Evolutionary conservation across 2,329 filamentous ascomycete species (phyloP).

Genomic region (Coniella lustricola): DNA sequence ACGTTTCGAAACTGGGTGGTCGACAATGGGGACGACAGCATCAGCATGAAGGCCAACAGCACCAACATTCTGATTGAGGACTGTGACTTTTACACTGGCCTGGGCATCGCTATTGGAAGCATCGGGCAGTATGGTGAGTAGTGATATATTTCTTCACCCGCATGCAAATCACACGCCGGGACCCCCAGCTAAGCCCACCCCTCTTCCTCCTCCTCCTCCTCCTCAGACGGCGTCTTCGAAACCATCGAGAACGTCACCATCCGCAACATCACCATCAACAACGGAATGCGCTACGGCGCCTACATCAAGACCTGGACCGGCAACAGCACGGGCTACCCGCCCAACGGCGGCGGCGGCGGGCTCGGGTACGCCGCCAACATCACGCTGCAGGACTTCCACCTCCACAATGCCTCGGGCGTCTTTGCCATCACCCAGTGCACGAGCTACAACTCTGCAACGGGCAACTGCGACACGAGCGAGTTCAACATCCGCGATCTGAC

Average conservation of each 20-base stretch:
- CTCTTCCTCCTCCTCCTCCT: no score
- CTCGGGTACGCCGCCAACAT: constrained; percentile 19
- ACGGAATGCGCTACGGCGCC: constrained; percentile 19
- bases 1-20: constrained; percentile 13
- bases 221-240: constrained; percentile 10
- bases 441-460: constrained; percentile 15
- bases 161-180: no score
- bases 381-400: constrained; percentile 18
- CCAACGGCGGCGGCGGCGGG: constrained; percentile 16
- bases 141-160: no score
- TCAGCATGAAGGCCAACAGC: constrained; percentile 34
- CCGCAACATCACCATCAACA: constrained; percentile 31
- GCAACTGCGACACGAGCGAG: constrained; percentile 19
- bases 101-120: constrained; percentile 32
- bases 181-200: no score
- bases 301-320: constrained; percentile 17
- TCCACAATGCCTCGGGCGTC: constrained; percentile 15
- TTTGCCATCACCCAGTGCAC: constrained; percentile 20
- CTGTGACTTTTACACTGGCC: constrained; percentile 29
- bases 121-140: constrained; percentile 30
- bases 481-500: constrained; percentile 19
- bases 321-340: constrained; percentile 9
- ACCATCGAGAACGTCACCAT: constrained; percentile 20
- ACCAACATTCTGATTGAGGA: constrained; percentile 32
- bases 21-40: constrained; percentile 27